Base-by-base conservation (phyloP, 176 grass and related monocot genomes). In the Oryza brachyantha region DNA sequence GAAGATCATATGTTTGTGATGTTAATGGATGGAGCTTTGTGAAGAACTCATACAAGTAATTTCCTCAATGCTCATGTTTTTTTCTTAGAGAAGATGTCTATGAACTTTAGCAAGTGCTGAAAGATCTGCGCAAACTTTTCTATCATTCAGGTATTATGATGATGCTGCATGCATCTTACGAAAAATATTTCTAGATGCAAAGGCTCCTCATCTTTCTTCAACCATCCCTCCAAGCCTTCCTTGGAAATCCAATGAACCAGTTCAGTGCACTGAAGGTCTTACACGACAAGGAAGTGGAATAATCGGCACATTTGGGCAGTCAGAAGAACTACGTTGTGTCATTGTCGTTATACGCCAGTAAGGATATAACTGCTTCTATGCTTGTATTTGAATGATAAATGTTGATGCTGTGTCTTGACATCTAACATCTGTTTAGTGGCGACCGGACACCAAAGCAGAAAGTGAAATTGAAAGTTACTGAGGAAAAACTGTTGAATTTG, bases 1-100 rank as follows among this genome's bases (percentile, higher is more conserved):
- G 96, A 73, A 81, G 90, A 88, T 95, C 96, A 1, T 98, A 98
- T 85, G 96, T 98, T 27, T 98, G 96, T 91, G 96, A 98, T 68
- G 96, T 98, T 60, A 98, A 98, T 54, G 96, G 96, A 66, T 98
- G 96, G 96, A 98, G 96, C 86, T 98, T 98, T 81, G 96, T 98
- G 50, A 95, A 95, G 75, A 98, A 98, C 60, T 95, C 96, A 40
- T 85, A 94, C 75, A 98, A 98, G 96, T 98, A 94, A 81, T 84
- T 75, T 84, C 45, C 22, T 58, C 70, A 28, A 70, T 59, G 13
- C 28, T 45, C 11, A 63, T 55, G 64, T 73, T 64, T 54, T 29
- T 84, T 41, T 55, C 65, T 43, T 41, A 22, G 4, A 16, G 31
- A 38, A 60, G n/a, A 35, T 80, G 45, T 45, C 7, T 74, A 25